phyloP scores from a whole-genome alignment of 441 rosid species.

The Erysimum cheiri region DNA sequence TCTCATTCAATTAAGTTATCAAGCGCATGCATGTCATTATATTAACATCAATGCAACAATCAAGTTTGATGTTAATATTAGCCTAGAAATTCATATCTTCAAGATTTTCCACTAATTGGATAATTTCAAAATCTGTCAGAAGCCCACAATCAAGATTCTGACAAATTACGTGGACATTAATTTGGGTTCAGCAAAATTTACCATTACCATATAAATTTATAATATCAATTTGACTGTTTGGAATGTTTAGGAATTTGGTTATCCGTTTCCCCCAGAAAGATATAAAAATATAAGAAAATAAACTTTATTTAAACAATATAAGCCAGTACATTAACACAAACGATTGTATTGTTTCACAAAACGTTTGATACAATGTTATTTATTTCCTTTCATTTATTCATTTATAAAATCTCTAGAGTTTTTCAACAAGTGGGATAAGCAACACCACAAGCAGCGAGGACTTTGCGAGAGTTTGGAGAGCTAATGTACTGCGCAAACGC shows the following conservation, averaged over 20 bases:
- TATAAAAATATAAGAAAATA: background rate
- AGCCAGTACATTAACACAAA: conserved; percentile 28
- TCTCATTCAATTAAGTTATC: background rate
- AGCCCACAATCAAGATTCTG: background rate
- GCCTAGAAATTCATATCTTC: background rate
- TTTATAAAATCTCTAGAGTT: conserved; percentile 9
- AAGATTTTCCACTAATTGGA: too few species aligned
- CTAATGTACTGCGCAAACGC: conserved; percentile 34
- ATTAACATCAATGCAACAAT: too few species aligned
- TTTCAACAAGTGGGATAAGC: conserved; percentile 40
- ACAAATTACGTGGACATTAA: background rate
- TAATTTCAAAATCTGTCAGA: background rate
- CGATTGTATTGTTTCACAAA: conserved; percentile 16
- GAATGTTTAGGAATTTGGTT: background rate
- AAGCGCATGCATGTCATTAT: too few species aligned
- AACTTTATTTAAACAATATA: conserved; percentile 26
- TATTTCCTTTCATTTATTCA: conserved; percentile 14
- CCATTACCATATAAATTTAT: too few species aligned
- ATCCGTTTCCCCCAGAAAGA: background rate
- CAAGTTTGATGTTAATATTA: too few species aligned
- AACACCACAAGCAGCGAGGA: conserved; percentile 36
- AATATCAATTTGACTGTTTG: background rate
- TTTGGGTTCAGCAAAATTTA: background rate
- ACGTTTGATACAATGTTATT: conserved; percentile 14
- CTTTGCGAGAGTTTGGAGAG: conserved; percentile 40